Conservation (phyloP, 2,329 filamentous ascomycete species). For the Cladorrhinum sp. region DNA sequence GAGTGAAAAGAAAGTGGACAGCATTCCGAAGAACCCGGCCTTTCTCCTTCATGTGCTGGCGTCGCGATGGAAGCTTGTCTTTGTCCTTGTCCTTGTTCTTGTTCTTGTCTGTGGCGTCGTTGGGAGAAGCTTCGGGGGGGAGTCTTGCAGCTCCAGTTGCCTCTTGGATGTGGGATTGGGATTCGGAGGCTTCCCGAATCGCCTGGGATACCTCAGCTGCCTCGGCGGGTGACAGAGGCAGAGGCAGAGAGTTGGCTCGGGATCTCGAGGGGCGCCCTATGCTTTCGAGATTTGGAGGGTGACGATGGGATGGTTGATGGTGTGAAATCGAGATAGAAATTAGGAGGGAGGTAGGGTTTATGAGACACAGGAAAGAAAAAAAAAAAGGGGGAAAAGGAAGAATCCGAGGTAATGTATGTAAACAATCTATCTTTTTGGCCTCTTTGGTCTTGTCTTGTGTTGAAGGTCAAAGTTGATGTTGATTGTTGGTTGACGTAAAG, state of each 20-base stretch:
- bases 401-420: background rate
- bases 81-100: background rate
- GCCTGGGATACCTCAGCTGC: background rate
- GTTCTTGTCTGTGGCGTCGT: background rate
- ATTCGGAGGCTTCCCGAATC: background rate
- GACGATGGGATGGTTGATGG: no score
- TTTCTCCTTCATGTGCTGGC: conserved; percentile 10
- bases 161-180: background rate
- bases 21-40: conserved; percentile 14
- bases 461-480: background rate
- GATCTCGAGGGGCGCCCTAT: conserved; percentile 2
- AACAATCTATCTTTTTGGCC: background rate
- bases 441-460: background rate
- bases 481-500: background rate
- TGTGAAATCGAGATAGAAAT: background rate
- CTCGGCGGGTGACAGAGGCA: background rate
- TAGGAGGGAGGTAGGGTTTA: background rate
- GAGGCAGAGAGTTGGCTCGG: background rate
- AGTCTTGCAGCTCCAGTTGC: background rate
- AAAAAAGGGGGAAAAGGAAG: background rate
- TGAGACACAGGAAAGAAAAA: background rate
- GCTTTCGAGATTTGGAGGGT: conserved; percentile 1
- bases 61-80: background rate
- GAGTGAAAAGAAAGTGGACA: conserved; percentile 11
- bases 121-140: background rate